These are phyloP conservation scores for Phaeosphaeria sp. DNA, from an alignment of 2,329 filamentous ascomycete genomes.

Conservation along the genomic window DNA sequence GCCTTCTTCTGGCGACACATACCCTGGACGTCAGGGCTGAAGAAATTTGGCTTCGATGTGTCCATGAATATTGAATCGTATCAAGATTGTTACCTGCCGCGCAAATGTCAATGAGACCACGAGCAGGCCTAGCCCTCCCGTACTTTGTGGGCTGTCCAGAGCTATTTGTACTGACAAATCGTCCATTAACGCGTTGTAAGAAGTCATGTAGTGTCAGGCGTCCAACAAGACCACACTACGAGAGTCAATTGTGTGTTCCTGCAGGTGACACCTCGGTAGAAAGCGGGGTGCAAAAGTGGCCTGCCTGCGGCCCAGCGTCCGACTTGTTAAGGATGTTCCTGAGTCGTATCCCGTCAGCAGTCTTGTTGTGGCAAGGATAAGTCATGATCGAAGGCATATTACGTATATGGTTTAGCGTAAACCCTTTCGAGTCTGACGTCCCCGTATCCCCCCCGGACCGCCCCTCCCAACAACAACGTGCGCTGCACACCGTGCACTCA, in stretches of 20 bases:
- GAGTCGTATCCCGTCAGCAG: background rate
- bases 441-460: background rate
- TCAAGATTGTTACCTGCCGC: background rate
- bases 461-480: slow-evolving; percentile 1
- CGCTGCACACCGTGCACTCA: background rate
- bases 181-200: background rate
- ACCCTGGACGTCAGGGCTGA: background rate
- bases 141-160: background rate
- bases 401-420: background rate
- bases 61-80: background rate
- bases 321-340: background rate
- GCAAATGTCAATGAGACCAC: background rate
- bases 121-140: background rate
- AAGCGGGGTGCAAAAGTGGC: background rate
- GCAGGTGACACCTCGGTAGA: background rate
- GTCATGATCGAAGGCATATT: slow-evolving; percentile 1
- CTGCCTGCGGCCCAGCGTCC: background rate
- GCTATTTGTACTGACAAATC: background rate
- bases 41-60: background rate
- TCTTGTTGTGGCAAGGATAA: background rate
- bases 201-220: background rate
- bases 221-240: background rate
- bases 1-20: background rate
- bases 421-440: background rate
- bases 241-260: background rate